Evolutionary conservation across 257 asterid genomes (phyloP), one percentile per base, ranked within the genome.

Genomic region (Forsythia viridissima): DNA sequence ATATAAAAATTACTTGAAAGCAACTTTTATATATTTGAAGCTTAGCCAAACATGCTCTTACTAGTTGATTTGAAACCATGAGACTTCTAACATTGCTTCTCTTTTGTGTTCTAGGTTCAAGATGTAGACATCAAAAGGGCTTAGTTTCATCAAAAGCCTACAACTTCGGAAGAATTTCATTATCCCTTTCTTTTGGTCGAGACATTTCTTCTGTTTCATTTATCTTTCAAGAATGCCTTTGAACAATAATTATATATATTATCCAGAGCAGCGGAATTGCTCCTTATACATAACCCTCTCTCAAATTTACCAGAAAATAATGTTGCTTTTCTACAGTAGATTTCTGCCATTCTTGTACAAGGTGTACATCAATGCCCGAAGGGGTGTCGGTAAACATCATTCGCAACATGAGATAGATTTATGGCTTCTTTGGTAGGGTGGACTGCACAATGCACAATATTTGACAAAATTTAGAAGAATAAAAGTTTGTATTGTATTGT

Each of bases 31-130:
- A 30, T 30, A 30, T 30, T 30, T 30, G 34, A 30, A 30, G 34
- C 34, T 30, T 30, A 30, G 34, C 34, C 34, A 30, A 30, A 30
- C 34, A 30, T 30, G 34, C 34, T 30, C 34, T 63, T 18, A 37
- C 63, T 66, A 42, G 15, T 65, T 68, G 52, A 38, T 8, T 42
- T 46, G 3, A 42, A 65, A 36, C 15, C 15, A 6, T 18, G 3
- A 5, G 2, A n/a, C 66, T 63, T 41, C 85, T 76, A 41, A 61
- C 78, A 16, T 43, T 21, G 20, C 15, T 67, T 67, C 37, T 59
- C 79, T 79, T 77, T 61, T 36, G 1, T 65, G 43, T 59, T 76
- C 75, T 85, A 87, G 90, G 87, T 77, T 82, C 78, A 61, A 75
- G 75, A 74, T 15, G 65, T 76, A 55, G 76, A 59, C 51, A 3